Conservation (phyloP, 192 early-diverging fungal species). For the Chytriomyces sp. region DNA sequence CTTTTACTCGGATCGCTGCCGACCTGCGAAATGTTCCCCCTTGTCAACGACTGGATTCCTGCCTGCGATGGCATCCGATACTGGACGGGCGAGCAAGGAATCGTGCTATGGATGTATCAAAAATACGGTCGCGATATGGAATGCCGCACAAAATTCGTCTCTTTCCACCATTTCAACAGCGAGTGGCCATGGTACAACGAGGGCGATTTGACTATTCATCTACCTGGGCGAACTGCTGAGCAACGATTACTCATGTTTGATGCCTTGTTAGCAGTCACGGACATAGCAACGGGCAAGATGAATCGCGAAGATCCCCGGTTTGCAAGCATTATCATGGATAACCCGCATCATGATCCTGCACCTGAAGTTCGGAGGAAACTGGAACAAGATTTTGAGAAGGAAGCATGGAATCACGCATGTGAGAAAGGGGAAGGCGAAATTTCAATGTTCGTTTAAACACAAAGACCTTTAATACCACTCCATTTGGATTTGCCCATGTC, state of each 20-base stretch:
- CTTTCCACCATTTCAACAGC: not conserved
- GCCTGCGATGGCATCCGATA: not conserved
- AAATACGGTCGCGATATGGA: not conserved
- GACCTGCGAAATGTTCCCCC: not conserved
- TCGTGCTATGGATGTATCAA: not conserved
- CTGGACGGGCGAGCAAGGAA: slow-evolving; percentile 9
- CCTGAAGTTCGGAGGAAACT: not conserved
- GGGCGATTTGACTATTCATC: slow-evolving; percentile 7
- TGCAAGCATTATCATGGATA: not conserved
- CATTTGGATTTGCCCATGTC: no score
- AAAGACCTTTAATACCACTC: no score
- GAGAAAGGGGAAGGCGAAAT: not conserved
- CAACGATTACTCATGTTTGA: not conserved
- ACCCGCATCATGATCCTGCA: not conserved
- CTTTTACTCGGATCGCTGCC: not conserved
- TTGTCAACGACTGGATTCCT: slow-evolving; percentile 9
- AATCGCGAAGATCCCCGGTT: not conserved
- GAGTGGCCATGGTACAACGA: slow-evolving; percentile 20
- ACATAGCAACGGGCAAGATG: slow-evolving; percentile 10
- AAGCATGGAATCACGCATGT: slow-evolving; percentile 7
- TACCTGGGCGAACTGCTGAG: not conserved
- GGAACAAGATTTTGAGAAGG: not conserved
- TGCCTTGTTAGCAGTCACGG: not conserved
- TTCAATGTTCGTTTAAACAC: no score
- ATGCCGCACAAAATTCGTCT: slow-evolving; percentile 1